Conservation (phyloP, 768 basidiomycete species). For the Lactarius hengduanensis region DNA sequence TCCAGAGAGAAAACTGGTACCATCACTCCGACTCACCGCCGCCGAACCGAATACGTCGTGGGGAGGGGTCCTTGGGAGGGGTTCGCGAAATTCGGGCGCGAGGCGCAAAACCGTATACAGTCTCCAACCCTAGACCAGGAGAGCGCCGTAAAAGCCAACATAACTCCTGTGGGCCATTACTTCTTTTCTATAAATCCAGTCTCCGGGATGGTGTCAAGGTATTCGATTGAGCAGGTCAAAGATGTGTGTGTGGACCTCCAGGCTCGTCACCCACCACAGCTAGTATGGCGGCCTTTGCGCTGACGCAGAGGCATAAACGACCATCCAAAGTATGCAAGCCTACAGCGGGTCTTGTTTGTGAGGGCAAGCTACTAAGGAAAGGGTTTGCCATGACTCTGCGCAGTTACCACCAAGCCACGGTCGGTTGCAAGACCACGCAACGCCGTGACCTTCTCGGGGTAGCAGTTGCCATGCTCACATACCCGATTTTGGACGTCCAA, state of each 20-base stretch:
- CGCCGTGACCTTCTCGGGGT: conserved; percentile 2
- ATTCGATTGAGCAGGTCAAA: background rate
- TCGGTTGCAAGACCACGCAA: conserved; percentile 8
- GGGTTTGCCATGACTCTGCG: conserved; percentile 9
- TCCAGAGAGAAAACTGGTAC: background rate
- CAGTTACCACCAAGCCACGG: conserved; percentile 5
- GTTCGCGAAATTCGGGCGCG: background rate
- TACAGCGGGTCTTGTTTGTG: background rate
- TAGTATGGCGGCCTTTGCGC: background rate
- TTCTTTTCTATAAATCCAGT: background rate
- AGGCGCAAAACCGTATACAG: background rate
- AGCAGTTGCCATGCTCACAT: conserved; percentile 10
- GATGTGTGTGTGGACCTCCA: background rate
- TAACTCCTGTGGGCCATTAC: background rate
- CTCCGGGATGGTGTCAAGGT: background rate
- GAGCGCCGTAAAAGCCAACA: background rate
- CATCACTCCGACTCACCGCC: background rate
- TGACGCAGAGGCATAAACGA: background rate
- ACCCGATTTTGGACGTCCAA: conserved; percentile 6
- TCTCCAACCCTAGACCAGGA: background rate
- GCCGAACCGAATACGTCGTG: background rate
- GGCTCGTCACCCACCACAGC: background rate
- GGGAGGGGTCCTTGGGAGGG: background rate
- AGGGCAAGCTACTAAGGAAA: conserved; percentile 4
- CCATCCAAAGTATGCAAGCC: background rate